Conservation (phyloP, 306 rosid species). For the Castanea sativa region DNA sequence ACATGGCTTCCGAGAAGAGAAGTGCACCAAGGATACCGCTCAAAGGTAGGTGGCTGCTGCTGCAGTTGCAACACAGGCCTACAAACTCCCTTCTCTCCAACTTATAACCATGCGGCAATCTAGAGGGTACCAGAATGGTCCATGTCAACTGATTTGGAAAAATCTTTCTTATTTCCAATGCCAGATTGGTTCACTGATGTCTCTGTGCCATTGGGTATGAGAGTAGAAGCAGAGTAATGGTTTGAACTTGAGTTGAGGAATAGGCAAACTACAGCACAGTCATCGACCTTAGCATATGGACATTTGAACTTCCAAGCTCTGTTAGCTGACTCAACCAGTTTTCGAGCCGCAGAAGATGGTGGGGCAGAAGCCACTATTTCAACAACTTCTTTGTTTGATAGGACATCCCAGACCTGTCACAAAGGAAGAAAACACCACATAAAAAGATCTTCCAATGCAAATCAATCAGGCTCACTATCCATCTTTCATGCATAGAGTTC, state of each 20-base stretch:
- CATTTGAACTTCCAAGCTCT: conserved; percentile 57
- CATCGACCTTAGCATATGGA: conserved; percentile 62
- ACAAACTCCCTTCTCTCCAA: conserved; percentile 29
- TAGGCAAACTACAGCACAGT: conserved; percentile 84
- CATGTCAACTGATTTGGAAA: not conserved
- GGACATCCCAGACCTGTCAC: conserved; percentile 81
- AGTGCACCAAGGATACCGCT: conserved; percentile 16
- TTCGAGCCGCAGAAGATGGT: conserved; percentile 52
- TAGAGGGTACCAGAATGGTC: not conserved
- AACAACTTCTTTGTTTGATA: conserved; percentile 71
- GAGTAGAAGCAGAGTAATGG: conserved; percentile 10
- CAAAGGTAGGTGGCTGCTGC: conserved; percentile 22
- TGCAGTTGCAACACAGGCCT: conserved; percentile 18
- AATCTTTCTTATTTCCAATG: not conserved
- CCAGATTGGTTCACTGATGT: conserved; percentile 13
- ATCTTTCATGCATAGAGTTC: not conserved
- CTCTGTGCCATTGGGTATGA: conserved; percentile 22
- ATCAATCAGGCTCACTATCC: not conserved
- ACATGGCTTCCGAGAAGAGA: conserved; percentile 36
- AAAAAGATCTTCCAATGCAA: not conserved
- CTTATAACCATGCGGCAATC: conserved; percentile 23
- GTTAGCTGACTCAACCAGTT: conserved; percentile 59
- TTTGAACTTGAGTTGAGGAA: conserved; percentile 48
- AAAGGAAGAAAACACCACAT: not conserved
- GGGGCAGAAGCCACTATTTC: conserved; percentile 55